Base-by-base conservation (phyloP, 768 basidiomycete species). In the Leccinum subgranulosum region DNA sequence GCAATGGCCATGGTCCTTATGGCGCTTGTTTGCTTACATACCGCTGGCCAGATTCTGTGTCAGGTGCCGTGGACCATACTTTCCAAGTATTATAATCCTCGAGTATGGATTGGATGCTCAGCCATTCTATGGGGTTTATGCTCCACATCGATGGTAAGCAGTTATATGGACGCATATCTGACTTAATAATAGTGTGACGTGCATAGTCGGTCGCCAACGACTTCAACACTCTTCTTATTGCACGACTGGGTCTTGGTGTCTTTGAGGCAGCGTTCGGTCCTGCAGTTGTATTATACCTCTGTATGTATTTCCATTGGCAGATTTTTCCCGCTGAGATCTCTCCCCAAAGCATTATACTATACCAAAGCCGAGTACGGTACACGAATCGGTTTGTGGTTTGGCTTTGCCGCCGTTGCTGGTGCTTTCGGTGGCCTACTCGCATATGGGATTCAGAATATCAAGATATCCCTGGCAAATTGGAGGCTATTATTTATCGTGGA, bases 101-200 rank as follows among this genome's bases (percentile, higher is more conserved):
- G 82, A 19, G 55, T 81, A 34, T 92, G 86, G 84, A 79, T 91
- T 52, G 86, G 85, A n/a, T 73, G 74, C 36, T 80, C 85, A 43
- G 84, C 87, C 11, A 73, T 88, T 21, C 82, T 88, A 11, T 92
- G 90, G 89, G 89, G 90, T 4, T 50, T 84, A 15, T 84, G 81
- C 27, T 89, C 90, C 8, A 84, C 85, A 3, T 75, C 86, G 17
- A 88, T 89, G 88, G 88, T 86, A 56, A 43, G 53, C 34, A 15
- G 14, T 51, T 21, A 8, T 45, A 11, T 23, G 14, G 2, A 2
- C 17, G 3, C 15, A 12, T 33, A 29, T 29, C 10, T 29, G 6
- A 11, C 21, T 41, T 31, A 12, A 31, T 59, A 11, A 55, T 14
- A 11, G 36, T 21, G 51, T 8, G 28, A 28, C 41, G 6, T 21